These are phyloP conservation scores for Picea glauca DNA, from an alignment of 75 land plant species.

Conservation along the genomic window DNA sequence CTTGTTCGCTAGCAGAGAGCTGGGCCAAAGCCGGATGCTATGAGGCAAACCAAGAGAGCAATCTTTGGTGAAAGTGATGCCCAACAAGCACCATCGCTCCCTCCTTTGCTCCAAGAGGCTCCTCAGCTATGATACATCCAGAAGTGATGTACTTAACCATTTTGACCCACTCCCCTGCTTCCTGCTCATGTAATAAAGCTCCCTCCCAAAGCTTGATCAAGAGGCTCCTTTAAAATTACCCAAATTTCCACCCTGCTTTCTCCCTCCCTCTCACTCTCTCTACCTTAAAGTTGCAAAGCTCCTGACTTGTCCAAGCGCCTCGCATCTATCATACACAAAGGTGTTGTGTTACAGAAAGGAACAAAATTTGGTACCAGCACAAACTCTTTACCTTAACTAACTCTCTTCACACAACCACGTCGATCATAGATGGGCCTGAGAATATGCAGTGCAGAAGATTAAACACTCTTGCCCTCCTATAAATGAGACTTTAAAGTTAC, in stretches of 20 bases:
- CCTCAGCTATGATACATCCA: constrained; percentile 23
- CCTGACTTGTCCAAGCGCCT: constrained; percentile 1
- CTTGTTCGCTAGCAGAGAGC: neutral
- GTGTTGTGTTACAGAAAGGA: neutral
- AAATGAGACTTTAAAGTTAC: neutral
- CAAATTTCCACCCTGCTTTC: constrained; percentile 7
- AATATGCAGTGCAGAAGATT: neutral
- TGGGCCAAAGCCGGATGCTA: constrained; percentile 15
- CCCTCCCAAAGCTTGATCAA: constrained; percentile 3
- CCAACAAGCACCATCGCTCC: constrained; percentile 38
- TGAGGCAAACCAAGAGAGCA: constrained; percentile 38
- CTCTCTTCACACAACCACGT: neutral
- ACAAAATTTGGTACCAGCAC: neutral
- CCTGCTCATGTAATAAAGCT: constrained; percentile 2
- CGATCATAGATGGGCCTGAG: neutral
- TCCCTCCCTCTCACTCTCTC: constrained; percentile 7
- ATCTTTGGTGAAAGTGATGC: constrained; percentile 29
- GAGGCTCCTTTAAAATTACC: neutral
- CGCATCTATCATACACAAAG: constrained; percentile 3
- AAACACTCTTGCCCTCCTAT: neutral
- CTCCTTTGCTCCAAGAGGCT: constrained; percentile 42
- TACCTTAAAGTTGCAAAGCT: constrained; percentile 6
- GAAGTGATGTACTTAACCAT: neutral
- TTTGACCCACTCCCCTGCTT: constrained; percentile 5
- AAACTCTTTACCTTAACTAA: constrained; percentile 1